These are phyloP conservation scores for Cladophialophora yegresii DNA, from an alignment of 2,329 filamentous ascomycete species.

Conservation along the genomic window DNA sequence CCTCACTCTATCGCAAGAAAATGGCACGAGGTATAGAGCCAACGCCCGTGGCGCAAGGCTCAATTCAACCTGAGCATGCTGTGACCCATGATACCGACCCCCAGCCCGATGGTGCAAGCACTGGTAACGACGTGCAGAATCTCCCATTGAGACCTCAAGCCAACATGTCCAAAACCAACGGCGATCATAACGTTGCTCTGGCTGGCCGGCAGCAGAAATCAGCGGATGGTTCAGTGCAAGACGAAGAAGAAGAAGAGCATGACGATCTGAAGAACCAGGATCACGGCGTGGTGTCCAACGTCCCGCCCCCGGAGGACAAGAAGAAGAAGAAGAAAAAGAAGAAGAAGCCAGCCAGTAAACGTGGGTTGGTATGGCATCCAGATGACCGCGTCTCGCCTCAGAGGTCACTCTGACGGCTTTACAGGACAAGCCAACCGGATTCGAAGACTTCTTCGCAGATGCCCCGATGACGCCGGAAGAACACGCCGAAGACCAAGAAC, in stretches of 20 bases:
- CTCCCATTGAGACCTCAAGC: conserved; percentile 7
- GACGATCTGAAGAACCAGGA: conserved; percentile 16
- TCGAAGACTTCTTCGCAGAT: conserved; percentile 81
- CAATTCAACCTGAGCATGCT: neutral
- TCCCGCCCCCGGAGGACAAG: conserved; percentile 23
- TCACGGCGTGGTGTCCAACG: conserved; percentile 25
- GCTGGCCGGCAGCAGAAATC: neutral
- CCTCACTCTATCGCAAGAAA: neutral
- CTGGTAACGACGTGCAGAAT: neutral
- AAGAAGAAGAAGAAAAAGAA: conserved; percentile 44
- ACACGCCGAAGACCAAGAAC: conserved; percentile 62
- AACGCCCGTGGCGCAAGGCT: neutral
- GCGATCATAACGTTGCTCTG: too few relatives aligned
- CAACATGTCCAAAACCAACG: neutral
- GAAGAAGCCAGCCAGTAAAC: conserved; percentile 45
- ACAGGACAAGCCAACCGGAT: conserved; percentile 61
- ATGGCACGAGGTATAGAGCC: neutral
- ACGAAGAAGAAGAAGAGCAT: conserved; percentile 11
- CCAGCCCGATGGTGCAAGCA: neutral
- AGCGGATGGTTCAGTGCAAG: neutral
- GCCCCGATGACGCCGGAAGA: conserved; percentile 73
- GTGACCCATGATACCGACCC: neutral
- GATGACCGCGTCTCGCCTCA: conserved; percentile 15
- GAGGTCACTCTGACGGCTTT: conserved; percentile 1
- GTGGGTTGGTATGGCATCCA: conserved; percentile 39